Evolutionary conservation across 2,329 filamentous ascomycete species (phyloP).

Genomic region (Diaporthe destruens): DNA sequence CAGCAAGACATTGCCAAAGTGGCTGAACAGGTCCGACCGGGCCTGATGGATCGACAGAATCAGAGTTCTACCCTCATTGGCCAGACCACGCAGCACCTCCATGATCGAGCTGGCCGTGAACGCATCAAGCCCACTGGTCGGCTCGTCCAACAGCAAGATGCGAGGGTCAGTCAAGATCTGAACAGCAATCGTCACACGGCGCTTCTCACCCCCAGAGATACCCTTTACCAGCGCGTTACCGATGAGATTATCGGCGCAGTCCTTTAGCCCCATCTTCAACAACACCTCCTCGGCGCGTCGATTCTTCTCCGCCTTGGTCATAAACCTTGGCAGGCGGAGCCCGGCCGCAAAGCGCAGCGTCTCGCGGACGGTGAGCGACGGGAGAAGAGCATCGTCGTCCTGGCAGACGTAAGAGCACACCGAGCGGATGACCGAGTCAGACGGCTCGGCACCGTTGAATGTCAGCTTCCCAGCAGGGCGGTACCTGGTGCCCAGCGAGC

Average conservation of each 20-base stretch:
- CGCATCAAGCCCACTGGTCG: constrained; percentile 81
- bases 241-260: constrained; percentile 81
- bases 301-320: constrained; percentile 76
- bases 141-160: constrained; percentile 80
- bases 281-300: constrained; percentile 78
- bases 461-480: constrained; percentile 71
- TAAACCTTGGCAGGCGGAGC: constrained; percentile 76
- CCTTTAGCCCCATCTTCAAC: constrained; percentile 81
- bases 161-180: constrained; percentile 82
- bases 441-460: constrained; percentile 78
- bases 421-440: constrained; percentile 76
- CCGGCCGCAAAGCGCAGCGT: constrained; percentile 79
- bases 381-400: constrained; percentile 80
- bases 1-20: constrained; percentile 79
- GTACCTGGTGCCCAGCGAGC: constrained; percentile 73
- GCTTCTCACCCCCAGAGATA: constrained; percentile 84
- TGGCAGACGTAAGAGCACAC: constrained; percentile 84
- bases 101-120: constrained; percentile 84
- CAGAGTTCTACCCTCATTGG: constrained; percentile 79
- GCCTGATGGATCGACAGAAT: constrained; percentile 85
- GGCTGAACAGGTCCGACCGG: constrained; percentile 77
- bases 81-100: constrained; percentile 77
- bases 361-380: constrained; percentile 81
- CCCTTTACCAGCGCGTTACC: constrained; percentile 81
- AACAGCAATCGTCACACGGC: constrained; percentile 81